Evolutionary conservation across 768 basidiomycete species (phyloP).

Genomic region (Podaxis sp.): DNA sequence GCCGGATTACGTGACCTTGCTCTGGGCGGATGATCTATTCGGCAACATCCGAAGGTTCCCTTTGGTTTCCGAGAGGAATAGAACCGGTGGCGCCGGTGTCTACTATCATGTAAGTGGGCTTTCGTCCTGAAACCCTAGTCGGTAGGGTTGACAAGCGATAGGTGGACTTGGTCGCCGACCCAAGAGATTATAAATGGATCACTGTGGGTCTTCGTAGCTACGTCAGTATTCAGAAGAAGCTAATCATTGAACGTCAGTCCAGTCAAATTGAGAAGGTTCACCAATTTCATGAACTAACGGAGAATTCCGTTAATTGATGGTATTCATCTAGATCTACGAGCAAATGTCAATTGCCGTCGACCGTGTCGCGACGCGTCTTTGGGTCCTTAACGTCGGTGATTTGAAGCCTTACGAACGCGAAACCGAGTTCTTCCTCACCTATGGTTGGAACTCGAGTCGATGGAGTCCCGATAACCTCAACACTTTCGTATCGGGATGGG

Average conservation of each 20-base stretch:
- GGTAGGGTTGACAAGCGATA: constrained; percentile 17
- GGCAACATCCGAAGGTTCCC: constrained; percentile 68
- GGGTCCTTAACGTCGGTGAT: constrained; percentile 76
- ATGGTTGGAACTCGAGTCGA: constrained; percentile 54
- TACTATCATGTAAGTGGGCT: constrained; percentile 54
- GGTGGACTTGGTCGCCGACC: constrained; percentile 56
- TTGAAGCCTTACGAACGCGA: constrained; percentile 71
- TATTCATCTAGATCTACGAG: constrained; percentile 46
- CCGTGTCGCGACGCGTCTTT: constrained; percentile 54
- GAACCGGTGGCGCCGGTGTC: constrained; percentile 65
- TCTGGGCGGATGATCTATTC: constrained; percentile 77
- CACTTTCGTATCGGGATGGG: constrained; percentile 54
- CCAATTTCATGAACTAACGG: too few species aligned
- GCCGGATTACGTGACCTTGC: constrained; percentile 57
- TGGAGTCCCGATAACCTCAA: constrained; percentile 55
- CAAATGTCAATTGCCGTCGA: constrained; percentile 66
- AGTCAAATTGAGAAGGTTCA: constrained; percentile 49
- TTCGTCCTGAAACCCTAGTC: neutral
- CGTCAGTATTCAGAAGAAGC: neutral
- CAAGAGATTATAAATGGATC: constrained; percentile 72
- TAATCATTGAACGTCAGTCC: constrained; percentile 28
- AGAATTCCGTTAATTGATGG: neutral
- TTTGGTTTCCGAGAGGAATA: constrained; percentile 48
- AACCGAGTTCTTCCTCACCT: constrained; percentile 63
- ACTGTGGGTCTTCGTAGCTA: constrained; percentile 32